Conservation (phyloP, 768 basidiomycete species). For the Boletales sp. region DNA sequence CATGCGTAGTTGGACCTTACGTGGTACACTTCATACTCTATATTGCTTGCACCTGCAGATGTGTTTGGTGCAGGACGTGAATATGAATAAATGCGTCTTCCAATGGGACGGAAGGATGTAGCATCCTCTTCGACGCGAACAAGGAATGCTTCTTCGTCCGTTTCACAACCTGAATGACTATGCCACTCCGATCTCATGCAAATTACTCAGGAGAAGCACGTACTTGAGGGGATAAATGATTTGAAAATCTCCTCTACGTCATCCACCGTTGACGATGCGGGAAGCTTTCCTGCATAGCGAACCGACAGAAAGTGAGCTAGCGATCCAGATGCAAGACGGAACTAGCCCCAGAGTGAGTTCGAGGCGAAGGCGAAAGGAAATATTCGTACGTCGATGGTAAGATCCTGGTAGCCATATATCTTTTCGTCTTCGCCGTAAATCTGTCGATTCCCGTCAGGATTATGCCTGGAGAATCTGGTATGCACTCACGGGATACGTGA, state of each 20-base stretch:
- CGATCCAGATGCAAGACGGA: conserved; percentile 86
- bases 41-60: conserved; percentile 48
- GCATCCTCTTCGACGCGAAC: conserved; percentile 75
- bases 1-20: conserved; percentile 42
- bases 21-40: conserved; percentile 90
- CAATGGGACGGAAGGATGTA: conserved; percentile 69
- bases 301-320: conserved; percentile 73
- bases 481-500: conserved; percentile 87
- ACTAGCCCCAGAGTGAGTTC: conserved; percentile 37
- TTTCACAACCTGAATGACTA: conserved; percentile 57
- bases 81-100: conserved; percentile 75
- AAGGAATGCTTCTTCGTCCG: conserved; percentile 62
- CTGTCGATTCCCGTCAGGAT: conserved; percentile 34
- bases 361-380: not conserved
- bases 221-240: conserved; percentile 75
- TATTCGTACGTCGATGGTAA: conserved; percentile 72
- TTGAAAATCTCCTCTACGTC: conserved; percentile 79
- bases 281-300: conserved; percentile 63
- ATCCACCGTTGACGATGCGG: conserved; percentile 67
- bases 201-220: not conserved
- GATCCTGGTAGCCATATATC: conserved; percentile 88
- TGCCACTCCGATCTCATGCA: not conserved
- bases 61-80: conserved; percentile 46
- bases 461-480: not conserved
- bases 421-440: conserved; percentile 97